phyloP scores from a whole-genome alignment of 164 flowering plant genomes.

The Platanus orientalis region DNA sequence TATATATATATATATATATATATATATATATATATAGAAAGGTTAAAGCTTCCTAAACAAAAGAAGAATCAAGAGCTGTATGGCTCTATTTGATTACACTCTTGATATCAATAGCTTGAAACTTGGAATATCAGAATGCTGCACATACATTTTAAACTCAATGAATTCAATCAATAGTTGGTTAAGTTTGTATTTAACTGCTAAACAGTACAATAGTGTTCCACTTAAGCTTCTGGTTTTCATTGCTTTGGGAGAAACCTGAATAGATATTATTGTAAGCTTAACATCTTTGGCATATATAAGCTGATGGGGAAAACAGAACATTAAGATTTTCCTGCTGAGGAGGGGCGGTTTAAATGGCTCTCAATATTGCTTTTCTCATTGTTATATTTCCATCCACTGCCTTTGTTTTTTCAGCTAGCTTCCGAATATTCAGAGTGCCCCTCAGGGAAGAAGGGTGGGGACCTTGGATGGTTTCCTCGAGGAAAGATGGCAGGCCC shows the following conservation, averaged over 20 bases:
- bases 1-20: no score
- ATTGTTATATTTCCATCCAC: background rate
- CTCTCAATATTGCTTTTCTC: background rate
- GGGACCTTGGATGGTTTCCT: slow-evolving; percentile 99
- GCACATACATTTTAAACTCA: background rate
- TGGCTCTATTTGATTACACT: background rate
- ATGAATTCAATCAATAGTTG: background rate
- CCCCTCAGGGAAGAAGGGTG: slow-evolving; percentile 97
- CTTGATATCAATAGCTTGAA: background rate
- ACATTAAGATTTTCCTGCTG: background rate
- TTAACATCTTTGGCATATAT: background rate
- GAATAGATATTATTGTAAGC: background rate
- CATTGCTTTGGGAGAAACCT: background rate
- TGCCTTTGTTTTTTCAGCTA: slow-evolving; percentile 26
- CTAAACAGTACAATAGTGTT: background rate
- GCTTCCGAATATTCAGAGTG: slow-evolving; percentile 95
- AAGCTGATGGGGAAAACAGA: background rate
- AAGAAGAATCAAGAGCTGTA: no score
- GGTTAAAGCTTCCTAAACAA: no score
- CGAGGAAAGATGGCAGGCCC: slow-evolving; percentile 99
- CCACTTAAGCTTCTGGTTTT: background rate
- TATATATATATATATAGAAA: no score
- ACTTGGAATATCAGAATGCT: background rate
- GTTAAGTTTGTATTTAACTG: background rate
- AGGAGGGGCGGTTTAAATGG: background rate